Percentiles rank a stretch among this genome's conserved stretches.
Conservation (phyloP, 2,329 filamentous ascomycete species). For the Sarocladiaceae sp. region DNA sequence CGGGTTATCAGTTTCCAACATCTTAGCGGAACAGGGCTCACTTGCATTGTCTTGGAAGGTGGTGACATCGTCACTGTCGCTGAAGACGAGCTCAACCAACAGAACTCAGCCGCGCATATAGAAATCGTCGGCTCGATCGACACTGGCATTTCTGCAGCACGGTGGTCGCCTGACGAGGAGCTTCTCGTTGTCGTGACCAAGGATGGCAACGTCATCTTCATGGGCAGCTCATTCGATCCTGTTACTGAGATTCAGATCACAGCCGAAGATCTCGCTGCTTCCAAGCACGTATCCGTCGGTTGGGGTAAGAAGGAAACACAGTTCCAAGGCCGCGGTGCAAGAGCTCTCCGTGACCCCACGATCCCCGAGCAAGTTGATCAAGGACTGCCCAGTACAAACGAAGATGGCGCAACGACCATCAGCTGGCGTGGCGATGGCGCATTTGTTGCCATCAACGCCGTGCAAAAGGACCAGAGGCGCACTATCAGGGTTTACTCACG, state of each 20-base stretch:
- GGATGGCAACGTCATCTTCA: constrained; percentile 76
- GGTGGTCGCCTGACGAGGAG: constrained; percentile 95
- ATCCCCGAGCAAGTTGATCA: constrained; percentile 90
- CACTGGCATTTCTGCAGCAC: constrained; percentile 81
- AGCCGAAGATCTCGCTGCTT: constrained; percentile 75
- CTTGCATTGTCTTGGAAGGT: constrained; percentile 80
- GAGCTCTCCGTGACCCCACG: constrained; percentile 85
- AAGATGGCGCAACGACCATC: constrained; percentile 68
- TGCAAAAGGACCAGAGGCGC: constrained; percentile 66
- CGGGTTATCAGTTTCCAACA: constrained; percentile 75
- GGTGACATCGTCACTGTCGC: constrained; percentile 91
- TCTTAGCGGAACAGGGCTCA: constrained; percentile 73
- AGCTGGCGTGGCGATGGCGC: constrained; percentile 95
- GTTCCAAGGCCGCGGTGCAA: constrained; percentile 87
- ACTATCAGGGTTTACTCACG: constrained; percentile 87
- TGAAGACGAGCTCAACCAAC: constrained; percentile 39
- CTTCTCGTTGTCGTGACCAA: constrained; percentile 79
- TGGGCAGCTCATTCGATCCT: constrained; percentile 88
- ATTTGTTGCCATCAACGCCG: constrained; percentile 79
- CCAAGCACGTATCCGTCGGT: constrained; percentile 90
- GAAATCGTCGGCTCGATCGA: constrained; percentile 96
- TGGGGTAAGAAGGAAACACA: constrained; percentile 99
- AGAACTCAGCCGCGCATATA: constrained; percentile 56
- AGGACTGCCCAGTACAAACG: constrained; percentile 68
- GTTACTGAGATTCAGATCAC: constrained; percentile 71